Evolutionary conservation across 345 rosid genomes (phyloP).

Genomic region (Toxicodendron radicans): DNA sequence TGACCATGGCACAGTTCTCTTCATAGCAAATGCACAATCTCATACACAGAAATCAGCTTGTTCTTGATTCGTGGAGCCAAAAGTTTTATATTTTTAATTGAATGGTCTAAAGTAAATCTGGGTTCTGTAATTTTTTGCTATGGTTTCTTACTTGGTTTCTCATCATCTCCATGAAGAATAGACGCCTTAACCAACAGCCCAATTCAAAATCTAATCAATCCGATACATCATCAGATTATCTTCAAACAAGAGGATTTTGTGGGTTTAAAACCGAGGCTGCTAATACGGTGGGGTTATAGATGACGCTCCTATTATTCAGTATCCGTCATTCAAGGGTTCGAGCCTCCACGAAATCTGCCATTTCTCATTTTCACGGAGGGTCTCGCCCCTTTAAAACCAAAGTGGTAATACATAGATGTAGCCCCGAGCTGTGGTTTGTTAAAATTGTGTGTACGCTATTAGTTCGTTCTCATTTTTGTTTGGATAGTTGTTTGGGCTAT

Average conservation of each 20-base stretch:
- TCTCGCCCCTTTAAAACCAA: constrained; percentile 34
- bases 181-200: constrained; percentile 18
- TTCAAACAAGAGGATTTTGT: constrained; percentile 8
- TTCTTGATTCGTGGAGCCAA: neutral
- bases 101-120: neutral
- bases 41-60: no score
- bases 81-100: neutral
- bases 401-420: constrained; percentile 28
- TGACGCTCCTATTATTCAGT: constrained; percentile 42
- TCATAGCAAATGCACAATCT: neutral
- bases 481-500: constrained; percentile 48
- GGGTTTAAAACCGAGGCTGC: constrained; percentile 16
- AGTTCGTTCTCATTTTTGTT: constrained; percentile 37
- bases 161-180: constrained; percentile 36
- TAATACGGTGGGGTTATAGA: constrained; percentile 49
- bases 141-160: constrained; percentile 21
- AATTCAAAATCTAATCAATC: constrained; percentile 17
- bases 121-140: constrained; percentile 17
- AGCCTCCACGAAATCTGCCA: constrained; percentile 43
- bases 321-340: constrained; percentile 50
- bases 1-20: neutral
- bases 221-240: constrained; percentile 10
- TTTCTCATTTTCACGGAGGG: constrained; percentile 49
- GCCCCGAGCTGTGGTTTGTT: constrained; percentile 66
- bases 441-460: constrained; percentile 68